Evolutionary conservation across 2,329 filamentous ascomycete genomes (phyloP).

Genomic region (Claviceps capensis): DNA sequence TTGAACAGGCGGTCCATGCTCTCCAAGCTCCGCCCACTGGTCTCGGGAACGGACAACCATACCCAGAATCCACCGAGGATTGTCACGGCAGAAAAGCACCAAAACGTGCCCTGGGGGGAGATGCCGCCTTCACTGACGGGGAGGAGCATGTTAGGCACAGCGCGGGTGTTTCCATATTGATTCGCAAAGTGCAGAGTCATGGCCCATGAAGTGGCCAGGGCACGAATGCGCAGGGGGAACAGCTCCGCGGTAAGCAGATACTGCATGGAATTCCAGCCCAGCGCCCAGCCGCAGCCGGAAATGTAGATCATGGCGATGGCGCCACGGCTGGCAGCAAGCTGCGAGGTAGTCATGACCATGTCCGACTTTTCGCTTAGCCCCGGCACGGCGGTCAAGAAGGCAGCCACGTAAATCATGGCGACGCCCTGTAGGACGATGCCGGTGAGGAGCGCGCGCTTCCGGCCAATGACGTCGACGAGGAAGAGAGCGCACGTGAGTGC

Average conservation of each 20-base stretch:
- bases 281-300: conserved; percentile 54
- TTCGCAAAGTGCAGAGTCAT: conserved; percentile 73
- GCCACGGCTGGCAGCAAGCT: conserved; percentile 46
- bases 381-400: conserved; percentile 50
- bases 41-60: conserved; percentile 61
- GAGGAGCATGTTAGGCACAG: conserved; percentile 63
- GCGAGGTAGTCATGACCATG: conserved; percentile 30
- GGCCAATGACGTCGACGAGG: conserved; percentile 65
- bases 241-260: conserved; percentile 68
- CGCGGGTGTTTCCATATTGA: conserved; percentile 64
- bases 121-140: conserved; percentile 30
- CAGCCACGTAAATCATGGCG: conserved; percentile 48
- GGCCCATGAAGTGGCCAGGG: conserved; percentile 54
- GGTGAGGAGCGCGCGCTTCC: conserved; percentile 50
- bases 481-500: conserved; percentile 60
- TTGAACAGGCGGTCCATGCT: conserved; percentile 60
- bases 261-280: conserved; percentile 65
- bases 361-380: conserved; percentile 34
- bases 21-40: conserved; percentile 50
- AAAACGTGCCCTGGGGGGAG: conserved; percentile 55
- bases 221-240: conserved; percentile 61
- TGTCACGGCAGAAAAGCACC: conserved; percentile 60
- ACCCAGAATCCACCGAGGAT: conserved; percentile 56
- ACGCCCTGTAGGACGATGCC: conserved; percentile 48
- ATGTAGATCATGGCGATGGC: conserved; percentile 64